Percentiles rank a stretch among this genome's conserved stretches.
phyloP scores from a whole-genome alignment of 2,329 filamentous ascomycete genomes.

The Hymenotorrendiella dingleyae region DNA sequence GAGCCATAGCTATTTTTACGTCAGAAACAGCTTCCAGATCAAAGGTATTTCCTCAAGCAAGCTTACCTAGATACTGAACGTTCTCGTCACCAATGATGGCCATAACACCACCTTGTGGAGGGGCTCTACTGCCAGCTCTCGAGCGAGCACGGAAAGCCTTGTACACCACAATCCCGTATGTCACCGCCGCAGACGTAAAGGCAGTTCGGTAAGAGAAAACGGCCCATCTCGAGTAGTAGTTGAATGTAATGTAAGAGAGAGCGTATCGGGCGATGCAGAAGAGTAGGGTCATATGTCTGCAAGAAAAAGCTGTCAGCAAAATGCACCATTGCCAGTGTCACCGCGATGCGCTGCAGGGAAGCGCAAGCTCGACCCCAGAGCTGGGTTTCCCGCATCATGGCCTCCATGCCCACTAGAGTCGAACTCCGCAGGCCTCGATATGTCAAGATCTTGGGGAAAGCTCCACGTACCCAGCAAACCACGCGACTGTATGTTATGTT shows the following conservation, averaged over 20 bases:
- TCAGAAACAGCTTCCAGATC: slow-evolving; percentile 13
- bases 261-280: slow-evolving; percentile 76
- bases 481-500: slow-evolving; percentile 51
- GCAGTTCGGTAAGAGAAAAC: slow-evolving; percentile 82
- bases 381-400: slow-evolving; percentile 7
- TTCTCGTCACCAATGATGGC: slow-evolving; percentile 83
- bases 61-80: slow-evolving; percentile 90
- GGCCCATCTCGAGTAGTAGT: slow-evolving; percentile 73
- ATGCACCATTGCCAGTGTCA: neutral
- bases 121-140: slow-evolving; percentile 60
- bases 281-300: slow-evolving; percentile 80
- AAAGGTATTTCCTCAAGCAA: too few species aligned
- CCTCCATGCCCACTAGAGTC: neutral
- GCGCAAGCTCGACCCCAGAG: slow-evolving; percentile 12
- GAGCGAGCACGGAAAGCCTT: slow-evolving; percentile 88
- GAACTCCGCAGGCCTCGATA: slow-evolving; percentile 1
- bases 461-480: slow-evolving; percentile 70
- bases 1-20: slow-evolving; percentile 67
- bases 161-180: slow-evolving; percentile 98
- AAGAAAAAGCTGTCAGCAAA: slow-evolving; percentile 16
- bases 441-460: neutral
- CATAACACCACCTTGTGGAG: slow-evolving; percentile 45
- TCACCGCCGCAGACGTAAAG: slow-evolving; percentile 82
- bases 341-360: slow-evolving; percentile 16
- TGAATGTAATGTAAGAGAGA: slow-evolving; percentile 83